Evolutionary conservation across 2,329 filamentous ascomycete species (phyloP).

Genomic region (Capronia coronata): DNA sequence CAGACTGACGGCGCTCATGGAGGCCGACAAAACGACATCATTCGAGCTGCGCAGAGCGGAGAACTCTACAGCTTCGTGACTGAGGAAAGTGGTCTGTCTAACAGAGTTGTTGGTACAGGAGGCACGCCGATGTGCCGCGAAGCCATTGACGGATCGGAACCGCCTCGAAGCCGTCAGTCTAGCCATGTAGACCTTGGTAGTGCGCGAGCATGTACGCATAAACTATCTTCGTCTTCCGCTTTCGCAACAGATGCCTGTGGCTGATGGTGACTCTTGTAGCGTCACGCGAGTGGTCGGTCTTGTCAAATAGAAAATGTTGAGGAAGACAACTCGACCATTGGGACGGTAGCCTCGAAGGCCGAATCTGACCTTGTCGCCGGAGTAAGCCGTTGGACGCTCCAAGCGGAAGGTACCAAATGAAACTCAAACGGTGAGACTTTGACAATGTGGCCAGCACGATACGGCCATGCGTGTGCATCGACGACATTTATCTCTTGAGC

Average conservation of each 20-base stretch:
- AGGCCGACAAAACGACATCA: no score
- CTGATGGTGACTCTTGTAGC: no score
- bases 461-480: not conserved
- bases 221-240: no score
- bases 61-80: not conserved
- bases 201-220: not conserved
- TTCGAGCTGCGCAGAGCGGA: not conserved
- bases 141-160: not conserved
- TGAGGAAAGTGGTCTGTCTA: no score
- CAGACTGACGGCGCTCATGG: no score
- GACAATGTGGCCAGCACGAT: not conserved
- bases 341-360: not conserved
- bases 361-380: no score
- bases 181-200: not conserved
- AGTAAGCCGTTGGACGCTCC: no score
- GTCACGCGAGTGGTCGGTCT: no score
- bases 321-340: no score
- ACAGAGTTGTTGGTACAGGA: not conserved
- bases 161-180: not conserved
- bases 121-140: not conserved
- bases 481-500: slow-evolving; percentile 28
- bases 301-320: no score
- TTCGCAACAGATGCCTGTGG: no score
- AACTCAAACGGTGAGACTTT: not conserved
- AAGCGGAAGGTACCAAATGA: not conserved